Evolutionary conservation across 2,329 filamentous ascomycete genomes (phyloP), one percentile per base, ranked within the genome.

Genomic region (Periconia sp.): DNA sequence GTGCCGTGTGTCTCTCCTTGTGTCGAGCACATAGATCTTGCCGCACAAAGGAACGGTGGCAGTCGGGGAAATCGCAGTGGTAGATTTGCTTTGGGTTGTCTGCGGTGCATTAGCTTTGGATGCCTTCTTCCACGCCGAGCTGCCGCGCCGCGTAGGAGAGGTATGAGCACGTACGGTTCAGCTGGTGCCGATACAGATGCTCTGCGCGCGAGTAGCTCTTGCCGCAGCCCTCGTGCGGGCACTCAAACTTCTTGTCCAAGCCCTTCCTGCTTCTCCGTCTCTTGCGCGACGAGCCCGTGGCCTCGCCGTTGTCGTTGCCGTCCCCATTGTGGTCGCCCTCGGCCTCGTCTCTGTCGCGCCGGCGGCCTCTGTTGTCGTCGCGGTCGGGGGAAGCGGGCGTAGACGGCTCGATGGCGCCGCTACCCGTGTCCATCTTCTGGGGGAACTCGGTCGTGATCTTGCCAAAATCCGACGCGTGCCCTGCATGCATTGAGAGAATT

Each of bases 191-290:
- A 73, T 96, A 96, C 75, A 99, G 77, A 76, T 99, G 94, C 73
- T 97, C 94, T 7, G 94, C 92, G 66, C 94, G 83, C 18, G 92
- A 96, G 69, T 99, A 99, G 66, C 87, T 95, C 78, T 96, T 99
- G 28, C 90, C 92, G 62, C 94, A 99, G 26, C 87, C 89, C 53
- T 89, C 85, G 46, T 90, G 84, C 4, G 87, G 86, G 66, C 94
- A 99, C 61, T 72, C 59, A 44, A 72, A 76, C 79, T 79, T 82
- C 73, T 91, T 92, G 68, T 91, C 88, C 28, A 89, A 73, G 3
- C 86, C 87, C 68, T 91, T 91, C 52, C 88, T 82, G 71, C 87
- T 91, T 41, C 87, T 75, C 55, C 87, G 76, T 44, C 86, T 76
- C 71, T 90, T 80, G 40, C 75, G 59, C 46, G 68, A 71, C 33